A percentile compares a stretch with the other conserved stretches of the same genome.
Conservation (phyloP, 371 early-diverging fungal genomes). For the Rhizopus arrhizus region DNA sequence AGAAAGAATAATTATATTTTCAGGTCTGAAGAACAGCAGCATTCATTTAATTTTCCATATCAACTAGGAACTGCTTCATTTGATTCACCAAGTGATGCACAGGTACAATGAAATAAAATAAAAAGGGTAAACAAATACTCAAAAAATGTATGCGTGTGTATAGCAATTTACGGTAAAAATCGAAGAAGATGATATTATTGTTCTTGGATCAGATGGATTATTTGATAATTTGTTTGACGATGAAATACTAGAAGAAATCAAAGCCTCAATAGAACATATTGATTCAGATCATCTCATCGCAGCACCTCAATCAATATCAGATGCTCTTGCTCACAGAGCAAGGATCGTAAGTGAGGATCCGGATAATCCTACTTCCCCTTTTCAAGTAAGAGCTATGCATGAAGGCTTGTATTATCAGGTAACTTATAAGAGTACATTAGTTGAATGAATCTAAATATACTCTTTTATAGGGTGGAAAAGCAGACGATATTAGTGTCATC, state of each 20-base stretch:
- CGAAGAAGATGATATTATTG: conserved; percentile 71
- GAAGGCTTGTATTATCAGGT: conserved; percentile 79
- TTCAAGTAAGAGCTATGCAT: conserved; percentile 79
- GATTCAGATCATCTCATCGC: conserved; percentile 19
- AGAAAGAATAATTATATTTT: conserved; percentile 83
- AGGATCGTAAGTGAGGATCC: conserved; percentile 79
- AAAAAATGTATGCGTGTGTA: not conserved
- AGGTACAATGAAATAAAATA: conserved; percentile 38
- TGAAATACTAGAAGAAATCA: conserved; percentile 66
- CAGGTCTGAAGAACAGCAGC: conserved; percentile 85
- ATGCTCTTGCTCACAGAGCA: conserved; percentile 78
- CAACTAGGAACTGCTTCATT: conserved; percentile 71
- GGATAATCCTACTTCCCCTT: conserved; percentile 78
- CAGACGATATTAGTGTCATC: conserved; percentile 81
- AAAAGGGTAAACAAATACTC: not conserved
- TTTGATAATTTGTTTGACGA: conserved; percentile 83
- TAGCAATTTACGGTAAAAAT: conserved; percentile 71
- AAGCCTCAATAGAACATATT: conserved; percentile 33
- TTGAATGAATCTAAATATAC: too few species aligned
- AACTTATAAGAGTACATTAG: not conserved
- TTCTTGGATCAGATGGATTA: conserved; percentile 76
- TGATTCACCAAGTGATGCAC: conserved; percentile 67
- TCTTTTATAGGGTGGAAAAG: conserved; percentile 74
- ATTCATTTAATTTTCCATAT: conserved; percentile 78
- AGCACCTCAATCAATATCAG: conserved; percentile 75